Conservation (phyloP, 1,284 basidiomycete genomes). For the Puccinia triticina region DNA sequence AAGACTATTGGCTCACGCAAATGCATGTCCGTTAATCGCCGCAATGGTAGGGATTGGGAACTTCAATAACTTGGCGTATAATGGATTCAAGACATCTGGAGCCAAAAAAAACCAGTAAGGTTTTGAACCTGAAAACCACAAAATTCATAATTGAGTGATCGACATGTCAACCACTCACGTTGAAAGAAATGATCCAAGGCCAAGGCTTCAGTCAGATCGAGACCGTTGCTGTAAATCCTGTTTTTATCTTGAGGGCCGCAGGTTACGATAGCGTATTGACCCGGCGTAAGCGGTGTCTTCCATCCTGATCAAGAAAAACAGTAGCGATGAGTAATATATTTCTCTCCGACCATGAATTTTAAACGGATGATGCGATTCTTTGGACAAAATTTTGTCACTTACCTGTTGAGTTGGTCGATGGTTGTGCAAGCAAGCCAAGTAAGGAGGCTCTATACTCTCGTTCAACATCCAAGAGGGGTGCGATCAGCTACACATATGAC, state of each 20-base stretch:
- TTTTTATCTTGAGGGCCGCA: conserved; percentile 45
- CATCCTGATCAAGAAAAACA: conserved; percentile 27
- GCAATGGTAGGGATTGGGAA: conserved; percentile 57
- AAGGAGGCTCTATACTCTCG: conserved; percentile 46
- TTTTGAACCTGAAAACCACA: not conserved
- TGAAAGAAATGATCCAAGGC: conserved; percentile 48
- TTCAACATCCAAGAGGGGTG: conserved; percentile 42
- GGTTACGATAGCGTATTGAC: conserved; percentile 53
- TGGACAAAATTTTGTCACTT: not conserved
- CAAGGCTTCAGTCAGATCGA: conserved; percentile 40
- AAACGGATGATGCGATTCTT: not conserved
- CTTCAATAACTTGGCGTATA: conserved; percentile 53
- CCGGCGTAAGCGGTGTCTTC: conserved; percentile 39
- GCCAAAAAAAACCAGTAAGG: not conserved
- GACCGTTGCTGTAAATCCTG: conserved; percentile 52
- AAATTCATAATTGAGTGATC: not conserved
- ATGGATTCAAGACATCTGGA: conserved; percentile 46
- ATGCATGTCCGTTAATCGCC: conserved; percentile 58
- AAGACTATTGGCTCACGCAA: conserved; percentile 51
- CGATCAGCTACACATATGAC: conserved; percentile 6
- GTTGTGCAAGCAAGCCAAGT: not conserved
- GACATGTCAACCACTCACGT: conserved; percentile 1
- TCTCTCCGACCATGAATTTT: not conserved
- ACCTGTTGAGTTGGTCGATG: conserved; percentile 10
- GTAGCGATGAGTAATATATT: not conserved